Evolutionary conservation across 768 basidiomycete species (phyloP).

Genomic region (Lactifluus subvellereus): DNA sequence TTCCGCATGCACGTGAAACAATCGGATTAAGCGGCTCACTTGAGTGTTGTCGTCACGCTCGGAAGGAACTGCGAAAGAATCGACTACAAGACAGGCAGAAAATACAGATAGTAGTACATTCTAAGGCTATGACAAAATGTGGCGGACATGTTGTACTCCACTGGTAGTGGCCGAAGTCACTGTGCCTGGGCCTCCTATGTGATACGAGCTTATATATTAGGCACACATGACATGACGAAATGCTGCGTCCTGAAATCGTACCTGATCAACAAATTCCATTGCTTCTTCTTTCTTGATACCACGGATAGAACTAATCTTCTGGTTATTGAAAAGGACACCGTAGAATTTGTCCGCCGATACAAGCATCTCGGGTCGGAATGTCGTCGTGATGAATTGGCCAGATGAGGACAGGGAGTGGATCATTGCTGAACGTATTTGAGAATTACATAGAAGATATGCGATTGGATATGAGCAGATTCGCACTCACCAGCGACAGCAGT

Average conservation of each 20-base stretch:
- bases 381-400: slow-evolving; percentile 97
- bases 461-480: neutral
- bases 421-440: slow-evolving; percentile 53
- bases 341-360: slow-evolving; percentile 96
- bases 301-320: slow-evolving; percentile 88
- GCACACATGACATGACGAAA: neutral
- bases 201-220: slow-evolving; percentile 3
- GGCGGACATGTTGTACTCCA: neutral
- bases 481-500: slow-evolving; percentile 89
- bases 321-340: slow-evolving; percentile 92
- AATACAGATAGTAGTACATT: neutral
- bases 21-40: too few relatives aligned
- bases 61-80: neutral
- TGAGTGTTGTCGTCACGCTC: too few relatives aligned
- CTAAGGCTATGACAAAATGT: neutral
- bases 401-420: slow-evolving; percentile 83
- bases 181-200: slow-evolving; percentile 46
- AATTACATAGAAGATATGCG: neutral
- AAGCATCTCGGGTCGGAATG: slow-evolving; percentile 96
- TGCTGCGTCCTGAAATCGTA: slow-evolving; percentile 28
- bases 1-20: too few relatives aligned
- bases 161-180: slow-evolving; percentile 24
- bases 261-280: slow-evolving; percentile 91
- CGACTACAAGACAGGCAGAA: neutral
- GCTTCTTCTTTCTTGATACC: slow-evolving; percentile 87